phyloP scores from a whole-genome alignment of 768 basidiomycete species.

The Kwoniella sp. region DNA sequence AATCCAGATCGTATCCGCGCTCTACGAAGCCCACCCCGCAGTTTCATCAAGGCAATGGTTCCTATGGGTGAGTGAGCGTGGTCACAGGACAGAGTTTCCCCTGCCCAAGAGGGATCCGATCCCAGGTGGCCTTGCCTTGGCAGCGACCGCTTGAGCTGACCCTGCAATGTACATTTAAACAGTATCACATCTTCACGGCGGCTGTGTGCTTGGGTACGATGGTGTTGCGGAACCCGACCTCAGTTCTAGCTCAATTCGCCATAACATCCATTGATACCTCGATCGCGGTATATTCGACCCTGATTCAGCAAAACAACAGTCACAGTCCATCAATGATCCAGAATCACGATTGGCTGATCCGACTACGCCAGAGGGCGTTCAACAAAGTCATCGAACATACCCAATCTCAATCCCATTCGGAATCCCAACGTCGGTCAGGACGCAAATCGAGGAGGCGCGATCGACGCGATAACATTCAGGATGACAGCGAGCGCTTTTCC shows the following conservation, averaged over 20 bases:
- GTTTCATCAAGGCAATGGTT: constrained; percentile 34
- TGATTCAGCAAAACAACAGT: constrained; percentile 22
- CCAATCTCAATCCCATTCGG: neutral
- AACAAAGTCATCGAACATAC: constrained; percentile 12
- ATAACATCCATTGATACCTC: constrained; percentile 24
- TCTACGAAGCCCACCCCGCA: constrained; percentile 23
- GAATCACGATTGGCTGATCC: constrained; percentile 35
- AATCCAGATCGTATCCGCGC: constrained; percentile 22
- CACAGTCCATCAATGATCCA: constrained; percentile 19
- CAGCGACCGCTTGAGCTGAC: too few species aligned
- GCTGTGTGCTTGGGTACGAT: constrained; percentile 38
- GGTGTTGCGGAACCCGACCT: constrained; percentile 29
- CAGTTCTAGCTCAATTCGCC: constrained; percentile 25
- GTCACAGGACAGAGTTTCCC: constrained; percentile 27
- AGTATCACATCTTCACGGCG: constrained; percentile 44
- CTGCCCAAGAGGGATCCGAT: too few species aligned
- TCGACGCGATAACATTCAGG: neutral
- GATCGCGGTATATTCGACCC: constrained; percentile 23
- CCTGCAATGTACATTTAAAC: neutral
- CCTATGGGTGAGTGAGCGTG: constrained; percentile 27
- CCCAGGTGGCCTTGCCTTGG: too few species aligned
- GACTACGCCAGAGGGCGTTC: constrained; percentile 23
- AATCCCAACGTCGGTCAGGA: neutral
- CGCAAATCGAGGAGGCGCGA: neutral
- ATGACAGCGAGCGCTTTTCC: neutral